Percentiles rank a stretch among this genome's conserved stretches.
These are phyloP conservation scores for Pleodorina starrii DNA, from an alignment of 139 green algal species.

Conservation along the genomic window DNA sequence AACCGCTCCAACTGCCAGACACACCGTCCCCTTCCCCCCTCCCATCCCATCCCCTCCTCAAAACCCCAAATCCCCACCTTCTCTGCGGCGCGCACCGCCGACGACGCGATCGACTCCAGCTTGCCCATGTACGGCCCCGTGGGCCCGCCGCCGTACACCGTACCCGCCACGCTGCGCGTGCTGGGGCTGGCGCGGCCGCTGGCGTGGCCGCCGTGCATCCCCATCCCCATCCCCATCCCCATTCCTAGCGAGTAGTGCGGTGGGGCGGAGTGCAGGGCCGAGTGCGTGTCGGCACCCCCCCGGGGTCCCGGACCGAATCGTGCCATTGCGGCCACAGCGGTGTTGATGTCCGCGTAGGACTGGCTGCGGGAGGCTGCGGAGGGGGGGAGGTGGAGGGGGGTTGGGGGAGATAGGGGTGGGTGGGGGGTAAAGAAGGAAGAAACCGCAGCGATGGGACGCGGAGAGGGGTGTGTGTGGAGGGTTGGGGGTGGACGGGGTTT, in stretches of 20 bases:
- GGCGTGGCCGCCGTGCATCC: neutral
- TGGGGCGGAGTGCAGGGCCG: too few species aligned
- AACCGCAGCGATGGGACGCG: too few species aligned
- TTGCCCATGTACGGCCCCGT: slow-evolving; percentile 72
- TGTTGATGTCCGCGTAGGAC: slow-evolving; percentile 50
- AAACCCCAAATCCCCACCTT: slow-evolving; percentile 59
- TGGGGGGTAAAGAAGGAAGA: too few species aligned
- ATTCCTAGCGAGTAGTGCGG: too few species aligned
- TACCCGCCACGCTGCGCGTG: slow-evolving; percentile 32
- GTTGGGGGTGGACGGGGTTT: too few species aligned
- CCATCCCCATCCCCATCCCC: too few species aligned
- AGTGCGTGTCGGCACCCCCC: neutral
- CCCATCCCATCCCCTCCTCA: neutral
- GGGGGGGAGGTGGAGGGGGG: too few species aligned
- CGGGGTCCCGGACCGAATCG: slow-evolving; percentile 17
- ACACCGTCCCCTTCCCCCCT: neutral
- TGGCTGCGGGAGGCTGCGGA: slow-evolving; percentile 41
- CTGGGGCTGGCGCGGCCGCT: slow-evolving; percentile 42
- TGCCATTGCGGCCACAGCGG: slow-evolving; percentile 26
- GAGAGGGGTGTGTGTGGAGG: too few species aligned
- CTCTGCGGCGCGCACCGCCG: slow-evolving; percentile 88
- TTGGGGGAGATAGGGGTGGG: too few species aligned
- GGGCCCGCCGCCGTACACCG: slow-evolving; percentile 50
- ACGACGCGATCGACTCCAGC: slow-evolving; percentile 87
- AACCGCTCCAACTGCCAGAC: neutral